These are phyloP conservation scores for Voacanga thouarsii DNA, from an alignment of 257 asterid genomes.

Conservation along the genomic window DNA sequence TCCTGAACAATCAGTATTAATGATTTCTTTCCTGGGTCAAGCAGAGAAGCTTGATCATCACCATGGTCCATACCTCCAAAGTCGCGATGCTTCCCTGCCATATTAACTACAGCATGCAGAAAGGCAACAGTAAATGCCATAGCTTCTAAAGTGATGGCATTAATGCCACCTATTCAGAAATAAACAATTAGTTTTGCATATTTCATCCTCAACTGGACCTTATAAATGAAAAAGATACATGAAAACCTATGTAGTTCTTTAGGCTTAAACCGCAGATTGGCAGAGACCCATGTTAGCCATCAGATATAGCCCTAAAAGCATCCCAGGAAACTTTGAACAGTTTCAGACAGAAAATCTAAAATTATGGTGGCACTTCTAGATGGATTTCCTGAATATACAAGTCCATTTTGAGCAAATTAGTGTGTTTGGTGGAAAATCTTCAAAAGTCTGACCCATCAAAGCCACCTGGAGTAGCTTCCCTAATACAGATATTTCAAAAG, in stretches of 20 bases:
- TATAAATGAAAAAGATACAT: neutral
- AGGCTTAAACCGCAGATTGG: neutral
- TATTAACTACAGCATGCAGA: constrained; percentile 50
- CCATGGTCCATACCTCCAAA: constrained; percentile 88
- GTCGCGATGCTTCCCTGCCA: constrained; percentile 66
- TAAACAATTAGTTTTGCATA: neutral
- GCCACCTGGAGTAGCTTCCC: neutral
- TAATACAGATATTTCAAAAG: neutral
- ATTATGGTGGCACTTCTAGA: neutral
- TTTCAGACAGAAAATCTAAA: neutral
- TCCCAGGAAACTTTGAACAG: constrained; percentile 2
- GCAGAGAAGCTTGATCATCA: constrained; percentile 87
- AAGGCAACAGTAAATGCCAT: constrained; percentile 16
- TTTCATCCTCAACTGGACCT: neutral
- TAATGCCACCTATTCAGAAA: neutral
- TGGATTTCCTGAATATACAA: neutral
- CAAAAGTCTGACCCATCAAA: neutral
- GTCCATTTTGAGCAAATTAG: neutral
- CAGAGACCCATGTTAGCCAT: neutral
- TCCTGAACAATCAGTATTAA: constrained; percentile 82
- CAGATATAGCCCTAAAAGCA: neutral
- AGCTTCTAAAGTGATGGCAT: neutral
- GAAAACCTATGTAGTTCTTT: neutral
- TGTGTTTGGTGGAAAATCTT: neutral
- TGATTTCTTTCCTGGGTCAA: constrained; percentile 68